Evolutionary conservation across 257 asterid genomes (phyloP), one percentile per base, ranked within the genome.

Genomic region (Knoxia roxburghii): DNA sequence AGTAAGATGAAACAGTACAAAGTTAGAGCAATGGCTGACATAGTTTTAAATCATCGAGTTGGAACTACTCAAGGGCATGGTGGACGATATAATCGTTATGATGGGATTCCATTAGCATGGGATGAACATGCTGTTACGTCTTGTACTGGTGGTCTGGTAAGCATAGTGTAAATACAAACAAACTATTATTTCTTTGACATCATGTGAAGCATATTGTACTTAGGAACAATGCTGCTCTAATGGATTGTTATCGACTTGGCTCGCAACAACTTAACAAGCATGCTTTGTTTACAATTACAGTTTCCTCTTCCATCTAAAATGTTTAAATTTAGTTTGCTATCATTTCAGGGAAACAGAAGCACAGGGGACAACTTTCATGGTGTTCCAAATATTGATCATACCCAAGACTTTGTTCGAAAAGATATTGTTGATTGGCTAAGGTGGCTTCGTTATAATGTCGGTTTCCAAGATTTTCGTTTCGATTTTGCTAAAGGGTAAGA

Each of bases 391-490:
- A 78, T 93, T 56, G 97, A 93, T 83, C 99, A 93, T 68, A 74
- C 92, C 9, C 97, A 93, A 71, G 58, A 77, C 49, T 90, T 88
- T 68, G 97, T 93, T 24, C 77, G 96, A 74, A 93, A 85, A 79
- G 98, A 90, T 85, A 81, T 93, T 29, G 72, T 46, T 30, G 78
- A 74, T 53, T 93, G 99, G 99, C 93, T 90, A 33, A 75, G 66
- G 37, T 93, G 99, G 99, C 78, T 93, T 61, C 84, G 88, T 2
- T 68, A 83, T 53, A 55, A 80, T 67, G 73, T 84, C 53, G 99
- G 96, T 71, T 93, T 93, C 87, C 95, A 93, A 82, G 99, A 93
- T 81, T 90, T 90, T 67, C 97, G 99, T 48, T 93, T 93, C 70
- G 97, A 93, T 84, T 93, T 93, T 75, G 95, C 95, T 7, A 80